phyloP scores from a whole-genome alignment of 2,329 filamentous ascomycete genomes.

The Orbilia javanica region DNA sequence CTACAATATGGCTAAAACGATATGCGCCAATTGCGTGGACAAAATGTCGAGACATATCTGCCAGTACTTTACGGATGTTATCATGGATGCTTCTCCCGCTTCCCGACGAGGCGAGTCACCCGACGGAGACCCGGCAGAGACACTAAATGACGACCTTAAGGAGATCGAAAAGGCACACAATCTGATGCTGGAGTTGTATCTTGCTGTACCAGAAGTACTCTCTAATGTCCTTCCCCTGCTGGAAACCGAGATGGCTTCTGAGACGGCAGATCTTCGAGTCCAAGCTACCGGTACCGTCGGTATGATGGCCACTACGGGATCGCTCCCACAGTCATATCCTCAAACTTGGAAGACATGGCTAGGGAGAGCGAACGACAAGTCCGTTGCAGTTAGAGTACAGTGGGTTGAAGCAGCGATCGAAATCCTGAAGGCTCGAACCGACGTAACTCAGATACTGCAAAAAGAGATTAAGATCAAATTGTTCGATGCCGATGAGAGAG shows the following conservation, averaged over 20 bases:
- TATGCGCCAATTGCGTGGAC: slow-evolving; percentile 88
- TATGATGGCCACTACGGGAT: slow-evolving; percentile 73
- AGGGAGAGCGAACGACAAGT: slow-evolving; percentile 87
- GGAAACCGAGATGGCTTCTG: slow-evolving; percentile 89
- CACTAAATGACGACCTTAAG: slow-evolving; percentile 84
- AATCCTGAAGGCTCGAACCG: slow-evolving; percentile 87
- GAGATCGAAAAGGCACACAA: slow-evolving; percentile 91
- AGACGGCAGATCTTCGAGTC: slow-evolving; percentile 86
- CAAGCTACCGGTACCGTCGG: slow-evolving; percentile 94
- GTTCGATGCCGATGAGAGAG: slow-evolving; percentile 88
- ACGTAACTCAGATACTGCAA: slow-evolving; percentile 73
- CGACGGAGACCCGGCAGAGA: slow-evolving; percentile 68
- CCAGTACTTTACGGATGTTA: slow-evolving; percentile 97
- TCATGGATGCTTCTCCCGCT: slow-evolving; percentile 81
- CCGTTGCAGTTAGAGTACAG: slow-evolving; percentile 80
- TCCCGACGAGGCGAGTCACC: slow-evolving; percentile 58
- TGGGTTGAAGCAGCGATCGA: slow-evolving; percentile 88
- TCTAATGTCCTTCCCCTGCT: slow-evolving; percentile 94
- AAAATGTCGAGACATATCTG: slow-evolving; percentile 96
- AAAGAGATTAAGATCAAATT: slow-evolving; percentile 80
- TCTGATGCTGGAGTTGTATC: slow-evolving; percentile 91
- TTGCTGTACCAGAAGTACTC: slow-evolving; percentile 86
- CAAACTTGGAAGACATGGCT: slow-evolving; percentile 66
- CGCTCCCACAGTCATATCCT: slow-evolving; percentile 60
- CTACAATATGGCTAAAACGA: slow-evolving; percentile 95